Conservation (phyloP, 768 basidiomycete species). For the Leccinum variicolor region DNA sequence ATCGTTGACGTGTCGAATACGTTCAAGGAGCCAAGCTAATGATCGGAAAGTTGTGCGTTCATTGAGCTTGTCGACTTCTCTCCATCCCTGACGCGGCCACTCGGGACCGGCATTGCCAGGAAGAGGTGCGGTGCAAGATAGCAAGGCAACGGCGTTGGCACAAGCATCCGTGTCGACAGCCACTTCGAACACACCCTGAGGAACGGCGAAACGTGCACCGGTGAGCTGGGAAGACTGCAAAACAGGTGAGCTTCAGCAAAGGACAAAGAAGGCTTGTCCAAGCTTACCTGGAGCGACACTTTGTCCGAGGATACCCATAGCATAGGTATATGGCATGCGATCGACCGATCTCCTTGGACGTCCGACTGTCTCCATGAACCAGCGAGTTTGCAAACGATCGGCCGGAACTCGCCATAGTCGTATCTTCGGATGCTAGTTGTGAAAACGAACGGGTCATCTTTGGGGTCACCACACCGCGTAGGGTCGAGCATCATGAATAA, state of each 20-base stretch:
- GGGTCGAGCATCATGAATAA: slow-evolving; percentile 84
- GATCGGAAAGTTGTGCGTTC: slow-evolving; percentile 79
- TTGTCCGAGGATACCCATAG: slow-evolving; percentile 55
- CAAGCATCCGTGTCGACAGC: slow-evolving; percentile 61
- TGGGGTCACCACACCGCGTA: slow-evolving; percentile 68
- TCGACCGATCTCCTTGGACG: slow-evolving; percentile 43
- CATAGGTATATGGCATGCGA: slow-evolving; percentile 57
- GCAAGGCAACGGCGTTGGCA: slow-evolving; percentile 68
- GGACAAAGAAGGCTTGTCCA: not conserved
- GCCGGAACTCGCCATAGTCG: slow-evolving; percentile 79
- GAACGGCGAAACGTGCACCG: slow-evolving; percentile 65
- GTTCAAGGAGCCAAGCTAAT: slow-evolving; percentile 84
- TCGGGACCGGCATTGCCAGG: slow-evolving; percentile 66
- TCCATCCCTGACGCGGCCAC: slow-evolving; percentile 76
- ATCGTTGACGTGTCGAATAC: slow-evolving; percentile 71
- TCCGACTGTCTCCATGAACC: slow-evolving; percentile 76
- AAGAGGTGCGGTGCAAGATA: slow-evolving; percentile 75
- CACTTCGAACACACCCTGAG: slow-evolving; percentile 50
- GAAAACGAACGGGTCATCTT: slow-evolving; percentile 82
- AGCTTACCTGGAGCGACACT: slow-evolving; percentile 54
- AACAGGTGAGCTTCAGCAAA: slow-evolving; percentile 4
- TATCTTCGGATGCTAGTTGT: slow-evolving; percentile 73
- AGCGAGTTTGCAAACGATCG: slow-evolving; percentile 71
- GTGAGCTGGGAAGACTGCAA: slow-evolving; percentile 49
- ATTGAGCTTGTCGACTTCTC: slow-evolving; percentile 81